Percentiles rank a stretch among this genome's conserved stretches.
These are phyloP conservation scores for Fomitopsis pulvina DNA, from an alignment of 768 basidiomycete species.

Conservation along the genomic window DNA sequence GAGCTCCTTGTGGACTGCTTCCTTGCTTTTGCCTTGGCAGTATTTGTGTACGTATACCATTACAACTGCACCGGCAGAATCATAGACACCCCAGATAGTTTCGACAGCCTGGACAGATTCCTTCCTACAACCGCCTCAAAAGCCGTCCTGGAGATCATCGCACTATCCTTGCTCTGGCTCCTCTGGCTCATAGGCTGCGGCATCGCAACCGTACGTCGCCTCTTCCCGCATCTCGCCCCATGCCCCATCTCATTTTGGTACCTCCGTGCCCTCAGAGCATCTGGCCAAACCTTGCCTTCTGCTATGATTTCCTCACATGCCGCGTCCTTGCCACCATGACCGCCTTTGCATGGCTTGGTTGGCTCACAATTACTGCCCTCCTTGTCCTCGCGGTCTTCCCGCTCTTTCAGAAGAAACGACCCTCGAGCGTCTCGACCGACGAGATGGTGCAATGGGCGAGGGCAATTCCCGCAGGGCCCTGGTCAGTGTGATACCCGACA, in stretches of 20 bases:
- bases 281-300: slow-evolving; percentile 24
- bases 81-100: background rate
- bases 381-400: slow-evolving; percentile 15
- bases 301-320: slow-evolving; percentile 19
- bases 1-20: slow-evolving; percentile 23
- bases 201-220: slow-evolving; percentile 18
- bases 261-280: slow-evolving; percentile 12
- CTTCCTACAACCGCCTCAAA: background rate
- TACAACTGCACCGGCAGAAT: background rate
- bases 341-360: slow-evolving; percentile 27
- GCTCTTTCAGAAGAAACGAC: slow-evolving; percentile 7
- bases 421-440: background rate
- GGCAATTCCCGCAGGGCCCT: background rate
- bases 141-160: slow-evolving; percentile 14
- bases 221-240: background rate
- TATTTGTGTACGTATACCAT: slow-evolving; percentile 17
- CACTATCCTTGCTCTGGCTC: slow-evolving; percentile 19
- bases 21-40: slow-evolving; percentile 14
- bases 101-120: background rate
- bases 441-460: slow-evolving; percentile 13
- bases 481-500: background rate
- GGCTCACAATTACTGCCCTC: slow-evolving; percentile 18
- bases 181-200: slow-evolving; percentile 25
- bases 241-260: background rate
- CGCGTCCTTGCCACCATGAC: slow-evolving; percentile 24